phyloP scores from a whole-genome alignment of 1,284 basidiomycete species.

The Chalciporus sp. region DNA sequence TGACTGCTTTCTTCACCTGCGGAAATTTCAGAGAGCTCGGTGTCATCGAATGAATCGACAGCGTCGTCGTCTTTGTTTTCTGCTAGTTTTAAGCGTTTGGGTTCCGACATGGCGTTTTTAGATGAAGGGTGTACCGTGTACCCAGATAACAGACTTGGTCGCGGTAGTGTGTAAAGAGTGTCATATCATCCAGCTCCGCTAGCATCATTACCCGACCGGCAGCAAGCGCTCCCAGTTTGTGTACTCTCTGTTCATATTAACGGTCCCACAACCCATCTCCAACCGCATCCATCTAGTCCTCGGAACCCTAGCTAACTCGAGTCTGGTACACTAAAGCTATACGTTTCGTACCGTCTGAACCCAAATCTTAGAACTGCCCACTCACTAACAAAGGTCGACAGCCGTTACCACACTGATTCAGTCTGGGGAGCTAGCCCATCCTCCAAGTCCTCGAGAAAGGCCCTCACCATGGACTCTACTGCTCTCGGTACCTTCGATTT shows the following conservation, averaged over 20 bases:
- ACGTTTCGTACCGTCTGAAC: slow-evolving; percentile 23
- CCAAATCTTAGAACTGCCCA: slow-evolving; percentile 13
- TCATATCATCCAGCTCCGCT: not conserved
- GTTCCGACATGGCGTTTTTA: slow-evolving; percentile 34
- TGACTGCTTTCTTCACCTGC: slow-evolving; percentile 37
- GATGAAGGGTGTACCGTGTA: not conserved
- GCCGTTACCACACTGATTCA: slow-evolving; percentile 4
- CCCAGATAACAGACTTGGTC: not conserved
- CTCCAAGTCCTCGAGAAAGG: slow-evolving; percentile 9
- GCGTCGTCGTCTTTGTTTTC: slow-evolving; percentile 29
- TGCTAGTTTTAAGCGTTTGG: slow-evolving; percentile 46
- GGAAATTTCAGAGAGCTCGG: slow-evolving; percentile 15
- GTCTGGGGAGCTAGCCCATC: slow-evolving; percentile 4
- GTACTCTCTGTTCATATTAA: slow-evolving; percentile 1
- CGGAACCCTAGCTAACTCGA: slow-evolving; percentile 3
- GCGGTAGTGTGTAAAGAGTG: too few species aligned
- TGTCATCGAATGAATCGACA: slow-evolving; percentile 22
- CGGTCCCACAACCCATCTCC: slow-evolving; percentile 5
- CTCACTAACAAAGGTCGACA: slow-evolving; percentile 8
- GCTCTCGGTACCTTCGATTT: slow-evolving; percentile 45
- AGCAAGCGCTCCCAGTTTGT: slow-evolving; percentile 7
- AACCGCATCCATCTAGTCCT: not conserved
- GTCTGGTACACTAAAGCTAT: slow-evolving; percentile 4
- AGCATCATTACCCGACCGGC: not conserved
- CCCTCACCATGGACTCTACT: slow-evolving; percentile 14